phyloP scores from a whole-genome alignment of 176 grass and related monocot species.

The Lolium multiflorum region DNA sequence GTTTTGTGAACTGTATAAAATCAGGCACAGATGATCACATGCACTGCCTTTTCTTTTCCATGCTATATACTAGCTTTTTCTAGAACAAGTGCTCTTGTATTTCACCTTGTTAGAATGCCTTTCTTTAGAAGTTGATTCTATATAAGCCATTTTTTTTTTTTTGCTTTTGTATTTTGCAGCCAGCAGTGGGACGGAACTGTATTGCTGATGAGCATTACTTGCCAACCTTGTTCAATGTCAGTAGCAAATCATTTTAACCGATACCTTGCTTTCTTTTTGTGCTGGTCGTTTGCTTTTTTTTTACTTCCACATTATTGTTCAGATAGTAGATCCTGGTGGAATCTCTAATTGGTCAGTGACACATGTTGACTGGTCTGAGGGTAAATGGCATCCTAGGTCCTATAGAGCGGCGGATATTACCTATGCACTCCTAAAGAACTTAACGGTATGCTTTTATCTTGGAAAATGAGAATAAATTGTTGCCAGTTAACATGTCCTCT shows the following conservation, averaged over 20 bases:
- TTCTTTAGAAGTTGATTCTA: slow-evolving; percentile 9
- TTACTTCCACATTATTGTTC: slow-evolving; percentile 38
- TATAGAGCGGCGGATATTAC: slow-evolving; percentile 90
- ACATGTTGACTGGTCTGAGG: slow-evolving; percentile 99
- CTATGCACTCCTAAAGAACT: slow-evolving; percentile 80
- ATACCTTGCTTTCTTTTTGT: slow-evolving; percentile 25
- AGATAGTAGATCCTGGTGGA: slow-evolving; percentile 94
- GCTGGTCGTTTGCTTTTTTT: slow-evolving; percentile 3
- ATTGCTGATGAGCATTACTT: slow-evolving; percentile 99
- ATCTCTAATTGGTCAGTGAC: slow-evolving; percentile 98
- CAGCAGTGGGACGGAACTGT: slow-evolving; percentile 93
- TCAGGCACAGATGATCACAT: slow-evolving; percentile 26
- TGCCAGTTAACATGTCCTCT: slow-evolving; percentile 2
- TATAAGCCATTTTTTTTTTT: slow-evolving; percentile 16
- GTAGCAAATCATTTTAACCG: slow-evolving; percentile 44
- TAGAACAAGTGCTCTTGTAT: slow-evolving; percentile 11
- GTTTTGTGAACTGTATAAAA: slow-evolving; percentile 15
- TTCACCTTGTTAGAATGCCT: slow-evolving; percentile 14
- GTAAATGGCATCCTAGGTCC: slow-evolving; percentile 98
- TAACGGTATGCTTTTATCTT: slow-evolving; percentile 65
- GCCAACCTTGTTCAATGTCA: slow-evolving; percentile 92
- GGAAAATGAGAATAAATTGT: slow-evolving; percentile 17
- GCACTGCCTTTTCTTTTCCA: neutral
- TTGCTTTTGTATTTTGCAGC: slow-evolving; percentile 69
- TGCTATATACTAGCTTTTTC: slow-evolving; percentile 21